A percentile compares a stretch with the other conserved stretches of the same genome.
These are phyloP conservation scores for Clonostachys rosea DNA, from an alignment of 2,329 filamentous ascomycete species.

Conservation along the genomic window DNA sequence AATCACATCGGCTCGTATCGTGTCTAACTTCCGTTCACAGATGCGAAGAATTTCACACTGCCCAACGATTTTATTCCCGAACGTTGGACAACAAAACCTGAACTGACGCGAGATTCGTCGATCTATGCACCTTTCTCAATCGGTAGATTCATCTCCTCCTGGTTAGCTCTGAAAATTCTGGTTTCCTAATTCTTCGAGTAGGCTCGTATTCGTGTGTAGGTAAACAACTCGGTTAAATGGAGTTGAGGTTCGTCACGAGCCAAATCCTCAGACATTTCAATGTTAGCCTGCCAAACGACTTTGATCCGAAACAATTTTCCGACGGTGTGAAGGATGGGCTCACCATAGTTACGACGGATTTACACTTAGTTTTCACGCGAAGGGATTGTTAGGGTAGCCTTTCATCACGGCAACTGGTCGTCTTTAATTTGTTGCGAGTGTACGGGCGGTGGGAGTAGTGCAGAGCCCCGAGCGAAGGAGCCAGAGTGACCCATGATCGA, in stretches of 20 bases:
- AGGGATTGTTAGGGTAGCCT: no score
- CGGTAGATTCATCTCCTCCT: conserved; percentile 10
- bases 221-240: conserved; percentile 21
- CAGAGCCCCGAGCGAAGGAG: no score
- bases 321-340: no score
- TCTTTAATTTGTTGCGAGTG: no score
- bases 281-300: no score
- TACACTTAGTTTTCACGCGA: no score
- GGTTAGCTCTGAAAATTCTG: neutral
- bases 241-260: neutral
- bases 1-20: no score
- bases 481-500: no score
- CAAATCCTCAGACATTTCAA: neutral
- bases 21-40: neutral
- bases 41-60: conserved; percentile 8
- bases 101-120: conserved; percentile 14
- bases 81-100: conserved; percentile 21
- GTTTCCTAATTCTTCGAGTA: neutral
- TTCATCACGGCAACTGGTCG: no score
- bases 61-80: conserved; percentile 24
- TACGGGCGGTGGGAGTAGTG: no score
- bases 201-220: conserved; percentile 23
- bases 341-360: no score
- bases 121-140: conserved; percentile 16
- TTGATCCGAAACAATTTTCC: no score